These are phyloP conservation scores for Anisodus tanguticus DNA, from an alignment of 257 asterid genomes.

Conservation along the genomic window DNA sequence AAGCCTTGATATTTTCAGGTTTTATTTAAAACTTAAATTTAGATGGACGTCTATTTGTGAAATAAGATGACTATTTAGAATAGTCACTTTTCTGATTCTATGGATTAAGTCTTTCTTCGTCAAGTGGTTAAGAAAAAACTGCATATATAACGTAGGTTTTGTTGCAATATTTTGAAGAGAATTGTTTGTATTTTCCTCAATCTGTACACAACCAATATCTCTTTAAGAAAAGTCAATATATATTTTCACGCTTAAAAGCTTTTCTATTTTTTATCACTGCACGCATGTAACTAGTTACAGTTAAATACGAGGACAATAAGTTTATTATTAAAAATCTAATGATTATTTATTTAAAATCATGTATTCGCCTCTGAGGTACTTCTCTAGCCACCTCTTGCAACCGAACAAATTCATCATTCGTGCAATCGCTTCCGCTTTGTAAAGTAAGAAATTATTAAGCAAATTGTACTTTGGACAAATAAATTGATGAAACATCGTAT, in stretches of 20 bases:
- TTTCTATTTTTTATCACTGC: background rate
- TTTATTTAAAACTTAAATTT: too few species aligned
- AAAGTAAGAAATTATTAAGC: background rate
- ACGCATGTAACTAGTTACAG: background rate
- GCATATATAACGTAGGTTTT: background rate
- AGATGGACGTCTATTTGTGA: too few species aligned
- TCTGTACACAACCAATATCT: too few species aligned
- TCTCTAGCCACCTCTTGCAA: background rate
- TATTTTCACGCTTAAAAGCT: too few species aligned
- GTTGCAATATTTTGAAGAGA: too few species aligned
- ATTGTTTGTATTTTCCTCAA: too few species aligned
- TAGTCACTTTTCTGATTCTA: too few species aligned
- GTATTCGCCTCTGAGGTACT: background rate
- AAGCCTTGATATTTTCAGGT: too few species aligned
- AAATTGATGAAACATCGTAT: background rate
- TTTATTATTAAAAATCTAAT: background rate
- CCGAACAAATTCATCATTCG: background rate
- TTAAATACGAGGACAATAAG: background rate
- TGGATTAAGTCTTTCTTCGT: too few species aligned
- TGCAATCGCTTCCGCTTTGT: background rate
- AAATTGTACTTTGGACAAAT: background rate
- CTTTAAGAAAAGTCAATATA: too few species aligned
- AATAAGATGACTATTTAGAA: too few species aligned
- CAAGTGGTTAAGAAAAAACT: too few species aligned
- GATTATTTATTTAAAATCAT: background rate